Base-by-base conservation (phyloP, 75 land plant species). In the Ceratopteris richardii region DNA sequence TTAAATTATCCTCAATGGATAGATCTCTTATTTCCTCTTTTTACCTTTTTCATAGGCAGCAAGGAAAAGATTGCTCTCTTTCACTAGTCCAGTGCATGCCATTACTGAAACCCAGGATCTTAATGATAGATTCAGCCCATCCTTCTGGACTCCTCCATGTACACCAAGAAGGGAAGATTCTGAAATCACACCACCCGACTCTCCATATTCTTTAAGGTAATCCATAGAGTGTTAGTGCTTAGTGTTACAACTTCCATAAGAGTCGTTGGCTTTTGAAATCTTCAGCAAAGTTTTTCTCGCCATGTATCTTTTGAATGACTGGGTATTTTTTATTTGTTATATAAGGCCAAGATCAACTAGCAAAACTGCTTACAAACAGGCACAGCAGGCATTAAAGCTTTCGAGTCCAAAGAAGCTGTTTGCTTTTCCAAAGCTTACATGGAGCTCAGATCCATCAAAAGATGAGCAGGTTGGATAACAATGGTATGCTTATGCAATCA, bases 391-490 rank as follows among this genome's bases (percentile, higher is more conserved):
- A 46, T 33, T 33, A 9, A 33, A 33, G 37, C 29, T 52, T 52
- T 26, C 54, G 23, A 43, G 57, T 29, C 71, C 64, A 56, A 58
- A 46, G 29, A 68, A 61, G 58, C 62, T 31, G 6, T 68, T 63
- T 63, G 30, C 33, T 26, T 53, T 68, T 44, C 71, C 71, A 26
- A 61, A 55, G 23, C 24, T 61, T 22, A 30, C 31, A 41, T 68
- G 71, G 71, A 61, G 56, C 43, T 63, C 57, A 3, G 54, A 52
- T 28, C 18, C 28, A 51, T 36, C 66, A 42, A 68, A 68, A 68
- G 71, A 61, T 68, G 58, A 68, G 24, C 71, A 68, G 71, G 71
- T 68, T 61, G 57, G 31, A 61, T n/a, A 26, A 22, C 48, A 63
- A 40, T 22, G 56, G 66, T 52, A 54, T 63, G 57, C n/a, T 30